These are phyloP conservation scores for Albatrellus sp. DNA, from an alignment of 1,284 basidiomycete genomes.

Conservation along the genomic window DNA sequence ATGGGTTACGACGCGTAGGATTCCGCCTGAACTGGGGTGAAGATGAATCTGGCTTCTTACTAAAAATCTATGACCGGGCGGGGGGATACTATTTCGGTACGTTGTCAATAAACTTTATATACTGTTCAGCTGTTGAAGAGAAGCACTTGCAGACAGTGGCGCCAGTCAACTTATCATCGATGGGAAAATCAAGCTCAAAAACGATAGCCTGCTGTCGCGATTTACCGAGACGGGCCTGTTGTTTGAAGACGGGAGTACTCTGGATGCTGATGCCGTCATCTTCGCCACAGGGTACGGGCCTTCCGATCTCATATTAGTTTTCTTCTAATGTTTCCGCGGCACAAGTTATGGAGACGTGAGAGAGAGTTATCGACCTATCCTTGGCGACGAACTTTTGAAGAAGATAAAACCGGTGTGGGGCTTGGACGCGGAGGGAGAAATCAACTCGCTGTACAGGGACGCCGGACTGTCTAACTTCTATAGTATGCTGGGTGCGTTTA, in stretches of 20 bases:
- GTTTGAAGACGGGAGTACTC: constrained; percentile 53
- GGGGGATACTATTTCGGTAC: constrained; percentile 33
- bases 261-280: constrained; percentile 58
- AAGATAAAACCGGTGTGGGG: constrained; percentile 43
- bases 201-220: constrained; percentile 38
- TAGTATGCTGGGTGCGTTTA: constrained; percentile 38
- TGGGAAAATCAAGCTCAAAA: constrained; percentile 66
- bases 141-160: constrained; percentile 46
- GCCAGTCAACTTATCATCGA: constrained; percentile 53
- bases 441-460: constrained; percentile 36
- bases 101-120: not conserved
- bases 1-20: constrained; percentile 43
- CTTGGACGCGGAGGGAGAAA: constrained; percentile 43
- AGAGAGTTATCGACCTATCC: constrained; percentile 29
- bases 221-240: constrained; percentile 44
- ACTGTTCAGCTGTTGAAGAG: not conserved
- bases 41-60: constrained; percentile 39
- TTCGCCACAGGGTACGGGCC: constrained; percentile 47
- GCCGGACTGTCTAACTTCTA: constrained; percentile 40
- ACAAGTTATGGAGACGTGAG: constrained; percentile 28
- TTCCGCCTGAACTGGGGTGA: constrained; percentile 46
- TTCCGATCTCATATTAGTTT: constrained; percentile 3
- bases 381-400: constrained; percentile 34
- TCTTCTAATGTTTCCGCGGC: not conserved
- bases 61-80: constrained; percentile 24